Evolutionary conservation across 805 yeast genomes (phyloP).

Genomic region (Yamadazyma paraphyllophila): DNA sequence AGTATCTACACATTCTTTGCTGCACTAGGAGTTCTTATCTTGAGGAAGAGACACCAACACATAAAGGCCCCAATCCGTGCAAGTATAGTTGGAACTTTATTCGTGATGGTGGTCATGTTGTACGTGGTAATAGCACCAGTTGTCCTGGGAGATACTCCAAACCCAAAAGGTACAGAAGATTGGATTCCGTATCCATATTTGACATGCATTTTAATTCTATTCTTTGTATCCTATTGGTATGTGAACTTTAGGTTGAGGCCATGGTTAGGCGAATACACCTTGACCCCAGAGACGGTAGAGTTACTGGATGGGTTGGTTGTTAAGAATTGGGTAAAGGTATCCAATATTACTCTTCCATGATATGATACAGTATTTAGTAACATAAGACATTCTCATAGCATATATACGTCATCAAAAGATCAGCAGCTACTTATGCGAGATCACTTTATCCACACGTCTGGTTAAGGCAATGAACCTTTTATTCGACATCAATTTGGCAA

Average conservation of each 20-base stretch:
- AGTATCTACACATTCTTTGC: conserved; percentile 51
- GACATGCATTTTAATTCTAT: conserved; percentile 39
- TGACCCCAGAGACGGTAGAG: conserved; percentile 38
- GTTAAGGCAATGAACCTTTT: conserved; percentile 16
- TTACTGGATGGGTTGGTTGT: conserved; percentile 59
- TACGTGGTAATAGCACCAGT: conserved; percentile 55
- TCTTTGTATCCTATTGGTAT: conserved; percentile 56
- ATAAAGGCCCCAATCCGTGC: conserved; percentile 53
- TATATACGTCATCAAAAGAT: background rate
- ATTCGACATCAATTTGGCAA: background rate
- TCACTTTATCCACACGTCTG: conserved; percentile 16
- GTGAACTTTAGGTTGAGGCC: conserved; percentile 51
- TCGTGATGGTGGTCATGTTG: conserved; percentile 44
- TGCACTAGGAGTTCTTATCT: conserved; percentile 56
- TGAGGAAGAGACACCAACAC: conserved; percentile 49
- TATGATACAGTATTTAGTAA: background rate
- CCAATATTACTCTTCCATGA: background rate
- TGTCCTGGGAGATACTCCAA: conserved; percentile 31
- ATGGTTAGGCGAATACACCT: conserved; percentile 40
- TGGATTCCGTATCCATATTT: conserved; percentile 52
- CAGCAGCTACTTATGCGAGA: conserved; percentile 1
- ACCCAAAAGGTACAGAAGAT: conserved; percentile 38
- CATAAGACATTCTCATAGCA: background rate
- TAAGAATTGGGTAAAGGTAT: conserved; percentile 52
- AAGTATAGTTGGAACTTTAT: conserved; percentile 44